Evolutionary conservation across 225 moss, liverwort and hornwort genomes (phyloP), one percentile per base, ranked within the genome.

Genomic region (Asterella californica): DNA sequence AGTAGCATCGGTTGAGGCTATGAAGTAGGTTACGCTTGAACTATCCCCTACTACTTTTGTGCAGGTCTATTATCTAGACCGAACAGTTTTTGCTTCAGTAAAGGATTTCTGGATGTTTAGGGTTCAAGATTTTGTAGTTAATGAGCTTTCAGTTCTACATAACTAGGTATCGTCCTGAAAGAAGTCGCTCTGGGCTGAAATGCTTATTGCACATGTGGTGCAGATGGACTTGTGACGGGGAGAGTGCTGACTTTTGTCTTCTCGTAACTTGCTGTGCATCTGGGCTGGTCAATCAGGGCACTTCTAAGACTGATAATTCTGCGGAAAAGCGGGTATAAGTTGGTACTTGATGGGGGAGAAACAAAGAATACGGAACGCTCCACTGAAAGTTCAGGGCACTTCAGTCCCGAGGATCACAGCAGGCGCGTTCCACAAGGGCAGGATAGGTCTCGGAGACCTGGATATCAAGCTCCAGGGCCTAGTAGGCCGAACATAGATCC

Each of bases 321-420:
- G 36, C 88, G 89, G 29, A 92, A 90, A 38, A 90, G 89, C 81
- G 95, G 90, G 18, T 99, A 69, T 54, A 93, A 90, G 77, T 93
- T 99, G 90, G 83, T 95, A 74, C 89, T 99, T 53, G 90, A 91
- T 72, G 99, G 95, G 77, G 99, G 99, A 29, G 92, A 93, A 78
- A 85, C 95, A 32, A 80, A 74, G 52, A 95, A 95, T 81, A 81
- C 73, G 30, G 90, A 79, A 15, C 87, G 86, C 25, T 70, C 82
- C 72, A 78, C 76, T 9, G 80, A 34, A 74, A 32, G 64, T 47
- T 70, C 60, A 45, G 77, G 47, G 38, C 63, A 47, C 6, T 47
- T 15, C 46, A 54, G 50, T 25, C 4, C 81, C 55, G 76, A 67
- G 63, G 66, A 80, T 45, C 33, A 25, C 18, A 68, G 76, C 34